Conservation (phyloP, 345 rosid genomes). For the Conringia planisiliqua region DNA sequence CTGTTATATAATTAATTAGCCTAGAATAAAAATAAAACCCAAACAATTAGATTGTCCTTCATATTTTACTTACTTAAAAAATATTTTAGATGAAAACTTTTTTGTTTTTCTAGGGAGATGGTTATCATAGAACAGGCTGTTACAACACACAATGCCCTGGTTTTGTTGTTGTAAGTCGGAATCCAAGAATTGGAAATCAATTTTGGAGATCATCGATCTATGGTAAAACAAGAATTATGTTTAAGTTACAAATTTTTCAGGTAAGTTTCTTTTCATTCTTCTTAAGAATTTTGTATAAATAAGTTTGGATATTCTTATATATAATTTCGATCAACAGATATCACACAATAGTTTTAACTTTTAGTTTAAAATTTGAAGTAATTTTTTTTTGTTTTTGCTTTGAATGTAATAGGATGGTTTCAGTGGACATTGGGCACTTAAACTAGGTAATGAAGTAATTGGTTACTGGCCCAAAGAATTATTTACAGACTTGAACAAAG, state of each 20-base stretch:
- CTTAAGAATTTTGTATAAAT: not conserved
- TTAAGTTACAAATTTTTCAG: not conserved
- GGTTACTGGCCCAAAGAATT: constrained; percentile 20
- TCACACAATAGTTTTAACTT: not conserved
- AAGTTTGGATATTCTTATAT: not conserved
- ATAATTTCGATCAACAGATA: not conserved
- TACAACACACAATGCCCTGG: constrained; percentile 28
- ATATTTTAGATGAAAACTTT: not conserved
- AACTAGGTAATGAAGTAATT: not conserved
- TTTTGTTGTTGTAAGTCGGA: constrained; percentile 15
- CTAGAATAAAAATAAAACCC: not conserved
- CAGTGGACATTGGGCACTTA: constrained; percentile 11
- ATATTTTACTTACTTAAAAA: not conserved
- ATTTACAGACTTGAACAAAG: constrained; percentile 7
- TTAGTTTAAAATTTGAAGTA: not conserved
- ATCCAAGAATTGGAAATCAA: not conserved
- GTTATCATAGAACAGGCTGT: constrained; percentile 11
- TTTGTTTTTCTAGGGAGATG: not conserved
- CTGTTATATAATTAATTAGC: not conserved
- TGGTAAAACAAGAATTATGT: not conserved
- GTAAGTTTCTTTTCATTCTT: not conserved
- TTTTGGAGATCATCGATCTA: constrained; percentile 10
- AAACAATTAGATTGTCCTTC: not conserved
- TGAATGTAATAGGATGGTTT: constrained; percentile 14
- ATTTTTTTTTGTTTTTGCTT: not conserved